phyloP scores from a whole-genome alignment of 345 rosid species.

The sweet orange (Citrus sinensis) region DNA sequence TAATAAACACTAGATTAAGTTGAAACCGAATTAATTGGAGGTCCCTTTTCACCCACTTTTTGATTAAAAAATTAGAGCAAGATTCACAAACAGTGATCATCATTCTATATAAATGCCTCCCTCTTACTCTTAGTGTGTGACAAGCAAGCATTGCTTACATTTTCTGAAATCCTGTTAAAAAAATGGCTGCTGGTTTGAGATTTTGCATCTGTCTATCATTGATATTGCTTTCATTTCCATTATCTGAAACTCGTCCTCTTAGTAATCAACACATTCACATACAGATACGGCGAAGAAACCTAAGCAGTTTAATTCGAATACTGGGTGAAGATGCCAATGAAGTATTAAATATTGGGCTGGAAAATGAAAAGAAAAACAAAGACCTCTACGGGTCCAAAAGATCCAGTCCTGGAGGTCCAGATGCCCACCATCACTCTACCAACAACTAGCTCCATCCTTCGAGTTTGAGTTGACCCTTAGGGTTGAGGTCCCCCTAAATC shows the following conservation, averaged over 20 bases:
- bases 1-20: not conserved
- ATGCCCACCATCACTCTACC: constrained; percentile 40
- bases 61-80: not conserved
- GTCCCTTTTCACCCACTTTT: constrained; percentile 12
- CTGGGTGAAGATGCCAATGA: constrained; percentile 18
- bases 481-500: not conserved
- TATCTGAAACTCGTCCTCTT: constrained; percentile 15
- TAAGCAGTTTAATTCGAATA: constrained; percentile 11
- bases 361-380: constrained; percentile 6
- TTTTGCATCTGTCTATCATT: constrained; percentile 6
- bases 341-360: constrained; percentile 5
- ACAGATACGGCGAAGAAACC: constrained; percentile 2
- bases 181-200: constrained; percentile 16
- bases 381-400: constrained; percentile 21
- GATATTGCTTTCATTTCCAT: constrained; percentile 15
- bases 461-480: too few species aligned
- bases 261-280: not conserved
- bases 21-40: not conserved
- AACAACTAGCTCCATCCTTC: constrained; percentile 9
- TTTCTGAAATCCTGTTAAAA: not conserved
- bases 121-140: too few species aligned
- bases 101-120: not conserved
- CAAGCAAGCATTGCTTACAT: not conserved
- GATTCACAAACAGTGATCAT: not conserved
- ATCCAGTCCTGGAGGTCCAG: constrained; percentile 54